phyloP scores from a whole-genome alignment of 495 filamentous ascomycete species.

The Penicillium daleae region DNA sequence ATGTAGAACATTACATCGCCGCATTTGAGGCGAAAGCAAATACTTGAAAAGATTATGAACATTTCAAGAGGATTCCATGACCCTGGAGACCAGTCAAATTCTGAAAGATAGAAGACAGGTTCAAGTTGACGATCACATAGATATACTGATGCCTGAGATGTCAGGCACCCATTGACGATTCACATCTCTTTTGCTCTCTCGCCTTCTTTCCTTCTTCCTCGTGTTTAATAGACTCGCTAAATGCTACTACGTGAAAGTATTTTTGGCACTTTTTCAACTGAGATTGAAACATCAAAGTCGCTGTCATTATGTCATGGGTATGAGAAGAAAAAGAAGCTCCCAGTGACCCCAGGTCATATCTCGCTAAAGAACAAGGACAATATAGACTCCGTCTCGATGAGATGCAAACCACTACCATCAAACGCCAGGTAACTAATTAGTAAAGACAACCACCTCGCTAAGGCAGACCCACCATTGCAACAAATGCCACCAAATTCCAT shows the following conservation, averaged over 20 bases:
- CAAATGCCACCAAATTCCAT: conserved; percentile 33
- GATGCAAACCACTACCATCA: not conserved
- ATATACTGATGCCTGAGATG: not conserved
- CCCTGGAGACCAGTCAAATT: not conserved
- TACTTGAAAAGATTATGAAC: not conserved
- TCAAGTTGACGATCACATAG: not conserved
- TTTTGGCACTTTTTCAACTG: too few species aligned
- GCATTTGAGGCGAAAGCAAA: not conserved
- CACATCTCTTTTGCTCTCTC: not conserved
- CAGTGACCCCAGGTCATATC: not conserved
- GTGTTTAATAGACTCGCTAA: too few species aligned
- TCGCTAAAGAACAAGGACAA: conserved; percentile 7
- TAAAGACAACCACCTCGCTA: not conserved
- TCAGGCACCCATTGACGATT: not conserved
- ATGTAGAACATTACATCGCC: not conserved
- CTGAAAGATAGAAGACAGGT: not conserved
- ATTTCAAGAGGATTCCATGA: not conserved
- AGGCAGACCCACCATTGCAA: conserved; percentile 1
- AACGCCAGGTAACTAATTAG: conserved; percentile 1
- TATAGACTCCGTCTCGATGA: conserved; percentile 5
- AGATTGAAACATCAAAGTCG: conserved; percentile 2
- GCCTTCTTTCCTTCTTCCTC: too few species aligned
- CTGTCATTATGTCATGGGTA: conserved; percentile 5
- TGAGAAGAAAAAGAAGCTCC: not conserved
- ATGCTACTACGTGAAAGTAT: too few species aligned